These are phyloP conservation scores for Artemisia annua DNA, from an alignment of 129 eudicot genomes.

Conservation along the genomic window DNA sequence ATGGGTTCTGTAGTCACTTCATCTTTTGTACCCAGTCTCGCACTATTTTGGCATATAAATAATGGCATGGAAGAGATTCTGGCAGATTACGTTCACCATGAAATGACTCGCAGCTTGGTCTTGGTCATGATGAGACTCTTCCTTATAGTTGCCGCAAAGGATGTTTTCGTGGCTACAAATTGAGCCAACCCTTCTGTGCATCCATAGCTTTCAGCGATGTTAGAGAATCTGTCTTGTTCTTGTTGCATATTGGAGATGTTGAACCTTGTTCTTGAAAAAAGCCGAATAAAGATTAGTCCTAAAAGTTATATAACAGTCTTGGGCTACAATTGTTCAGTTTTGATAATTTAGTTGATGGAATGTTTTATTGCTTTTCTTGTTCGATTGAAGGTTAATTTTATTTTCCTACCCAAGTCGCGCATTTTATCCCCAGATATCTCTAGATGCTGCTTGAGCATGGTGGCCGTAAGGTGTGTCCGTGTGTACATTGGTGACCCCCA, in stretches of 20 bases:
- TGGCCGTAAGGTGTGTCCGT: background rate
- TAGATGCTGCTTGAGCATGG: background rate
- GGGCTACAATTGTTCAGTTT: conserved; percentile 31
- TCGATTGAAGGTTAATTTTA: conserved; percentile 14
- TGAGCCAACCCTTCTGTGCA: conserved; percentile 2
- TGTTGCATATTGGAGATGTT: conserved; percentile 11
- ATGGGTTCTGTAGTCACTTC: conserved; percentile 24
- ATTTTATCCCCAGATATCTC: no score
- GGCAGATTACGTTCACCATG: conserved; percentile 58
- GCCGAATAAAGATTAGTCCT: conserved; percentile 34
- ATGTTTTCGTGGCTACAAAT: conserved; percentile 49
- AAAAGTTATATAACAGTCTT: conserved; percentile 22
- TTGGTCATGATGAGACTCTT: conserved; percentile 51
- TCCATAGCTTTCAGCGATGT: conserved; percentile 10
- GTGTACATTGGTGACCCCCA: no score
- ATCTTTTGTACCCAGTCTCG: conserved; percentile 37
- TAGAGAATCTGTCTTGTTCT: background rate
- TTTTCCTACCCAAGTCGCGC: background rate
- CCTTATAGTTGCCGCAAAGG: conserved; percentile 51
- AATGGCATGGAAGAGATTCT: conserved; percentile 51
- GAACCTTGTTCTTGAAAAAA: conserved; percentile 4
- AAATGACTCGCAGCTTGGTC: conserved; percentile 51
- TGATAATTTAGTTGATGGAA: conserved; percentile 25
- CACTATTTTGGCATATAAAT: conserved; percentile 42
- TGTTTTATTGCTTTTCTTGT: conserved; percentile 17